Conservation (phyloP, 257 asterid genomes). For the Plectranthus barbatus region DNA sequence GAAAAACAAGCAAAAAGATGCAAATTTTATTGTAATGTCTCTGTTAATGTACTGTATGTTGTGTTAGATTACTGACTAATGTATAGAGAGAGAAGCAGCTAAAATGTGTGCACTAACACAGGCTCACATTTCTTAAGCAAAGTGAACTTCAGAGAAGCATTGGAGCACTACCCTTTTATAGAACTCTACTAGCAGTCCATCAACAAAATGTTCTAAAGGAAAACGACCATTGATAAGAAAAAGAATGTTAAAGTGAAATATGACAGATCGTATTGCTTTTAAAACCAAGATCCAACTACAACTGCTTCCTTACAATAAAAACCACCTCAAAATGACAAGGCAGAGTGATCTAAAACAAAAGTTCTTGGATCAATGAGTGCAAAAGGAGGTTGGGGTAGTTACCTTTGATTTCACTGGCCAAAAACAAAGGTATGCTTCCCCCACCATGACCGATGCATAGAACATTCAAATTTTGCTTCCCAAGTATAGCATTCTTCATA, state of each 20-base stretch:
- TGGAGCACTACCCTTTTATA: not conserved
- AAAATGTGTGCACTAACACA: not conserved
- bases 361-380: not conserved
- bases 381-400: not conserved
- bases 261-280: no score
- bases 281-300: not conserved
- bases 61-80: not conserved
- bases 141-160: not conserved
- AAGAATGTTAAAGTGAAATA: no score
- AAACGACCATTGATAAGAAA: no score
- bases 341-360: not conserved
- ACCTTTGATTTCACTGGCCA: conserved; percentile 76
- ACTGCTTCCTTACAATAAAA: not conserved
- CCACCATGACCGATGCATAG: conserved; percentile 96
- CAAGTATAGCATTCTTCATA: conserved; percentile 45
- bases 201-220: no score
- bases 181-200: no score
- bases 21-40: not conserved
- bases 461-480: conserved; percentile 48
- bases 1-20: not conserved
- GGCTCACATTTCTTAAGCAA: not conserved
- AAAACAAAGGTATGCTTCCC: conserved; percentile 81
- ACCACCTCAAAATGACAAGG: not conserved
- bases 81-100: not conserved
- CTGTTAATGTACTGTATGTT: not conserved